Conservation (phyloP, 192 early-diverging fungal genomes). For the Entomortierella beljakovae region DNA sequence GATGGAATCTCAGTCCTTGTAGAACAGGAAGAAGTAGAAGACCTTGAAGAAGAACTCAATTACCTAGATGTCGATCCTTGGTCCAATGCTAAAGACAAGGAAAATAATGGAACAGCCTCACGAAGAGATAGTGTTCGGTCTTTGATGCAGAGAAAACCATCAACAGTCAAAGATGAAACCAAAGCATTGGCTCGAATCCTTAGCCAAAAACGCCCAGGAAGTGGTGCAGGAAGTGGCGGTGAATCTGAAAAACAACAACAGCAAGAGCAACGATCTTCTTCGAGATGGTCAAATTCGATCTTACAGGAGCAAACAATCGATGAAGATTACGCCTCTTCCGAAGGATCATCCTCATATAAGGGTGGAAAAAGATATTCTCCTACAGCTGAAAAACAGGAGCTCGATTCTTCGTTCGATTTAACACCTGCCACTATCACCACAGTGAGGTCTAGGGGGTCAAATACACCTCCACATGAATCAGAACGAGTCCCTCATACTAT, state of each 20-base stretch:
- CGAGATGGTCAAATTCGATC: constrained; percentile 16
- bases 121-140: constrained; percentile 46
- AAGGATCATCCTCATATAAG: constrained; percentile 23
- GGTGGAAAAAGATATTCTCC: constrained; percentile 1
- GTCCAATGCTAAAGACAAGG: constrained; percentile 50
- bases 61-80: constrained; percentile 54
- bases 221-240: constrained; percentile 13
- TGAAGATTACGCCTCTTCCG: constrained; percentile 38
- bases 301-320: constrained; percentile 47
- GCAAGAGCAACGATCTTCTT: neutral
- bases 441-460: neutral
- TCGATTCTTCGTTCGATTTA: neutral
- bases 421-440: neutral
- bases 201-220: constrained; percentile 24
- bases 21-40: constrained; percentile 31
- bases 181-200: constrained; percentile 48
- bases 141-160: constrained; percentile 43
- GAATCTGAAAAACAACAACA: constrained; percentile 31
- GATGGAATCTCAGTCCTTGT: constrained; percentile 32
- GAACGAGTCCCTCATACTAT: constrained; percentile 42
- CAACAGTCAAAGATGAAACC: constrained; percentile 53
- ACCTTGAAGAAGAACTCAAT: constrained; percentile 43
- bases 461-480: constrained; percentile 6
- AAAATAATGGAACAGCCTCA: constrained; percentile 5
- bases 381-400: constrained; percentile 24